A percentile compares a stretch with the other conserved stretches of the same genome.
Evolutionary conservation across 2,329 filamentous ascomycete species (phyloP).

Genomic region (Nakataea oryzae): DNA sequence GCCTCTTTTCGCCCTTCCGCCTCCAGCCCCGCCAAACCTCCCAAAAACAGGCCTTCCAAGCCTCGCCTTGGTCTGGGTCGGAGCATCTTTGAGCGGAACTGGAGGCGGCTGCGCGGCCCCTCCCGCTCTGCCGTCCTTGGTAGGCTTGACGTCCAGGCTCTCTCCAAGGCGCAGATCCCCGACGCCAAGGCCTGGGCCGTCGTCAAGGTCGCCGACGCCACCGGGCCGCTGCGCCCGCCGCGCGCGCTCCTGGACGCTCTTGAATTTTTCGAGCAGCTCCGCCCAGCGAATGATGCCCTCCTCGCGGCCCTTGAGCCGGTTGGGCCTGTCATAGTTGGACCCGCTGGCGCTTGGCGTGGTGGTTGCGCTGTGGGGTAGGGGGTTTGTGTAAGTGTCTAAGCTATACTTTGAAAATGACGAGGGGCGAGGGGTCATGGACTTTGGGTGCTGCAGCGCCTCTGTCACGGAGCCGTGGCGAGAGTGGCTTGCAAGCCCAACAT

Average conservation of each 20-base stretch:
- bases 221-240: constrained; percentile 57
- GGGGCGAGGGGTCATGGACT: constrained; percentile 7
- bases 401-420: constrained; percentile 5
- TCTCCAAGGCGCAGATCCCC: constrained; percentile 29
- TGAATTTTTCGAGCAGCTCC: constrained; percentile 91
- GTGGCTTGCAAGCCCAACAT: constrained; percentile 6
- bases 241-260: constrained; percentile 77
- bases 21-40: constrained; percentile 59
- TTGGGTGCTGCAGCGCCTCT: constrained; percentile 18
- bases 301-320: constrained; percentile 70
- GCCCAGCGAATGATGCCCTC: constrained; percentile 83
- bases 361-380: constrained; percentile 26
- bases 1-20: constrained; percentile 49
- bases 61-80: constrained; percentile 44
- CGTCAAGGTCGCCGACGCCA: constrained; percentile 37
- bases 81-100: constrained; percentile 39
- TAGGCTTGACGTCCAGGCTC: constrained; percentile 24
- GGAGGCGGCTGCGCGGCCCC: constrained; percentile 21
- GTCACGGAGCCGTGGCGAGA: constrained; percentile 21
- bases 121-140: constrained; percentile 22
- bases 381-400: constrained; percentile 20
- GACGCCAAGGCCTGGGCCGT: constrained; percentile 24
- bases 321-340: constrained; percentile 60
- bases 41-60: constrained; percentile 56
- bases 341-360: constrained; percentile 32